Percentiles rank a stretch among this genome's conserved stretches.
phyloP scores from a whole-genome alignment of 2,329 filamentous ascomycete species.

The Coniosporium tulheliwenetii region DNA sequence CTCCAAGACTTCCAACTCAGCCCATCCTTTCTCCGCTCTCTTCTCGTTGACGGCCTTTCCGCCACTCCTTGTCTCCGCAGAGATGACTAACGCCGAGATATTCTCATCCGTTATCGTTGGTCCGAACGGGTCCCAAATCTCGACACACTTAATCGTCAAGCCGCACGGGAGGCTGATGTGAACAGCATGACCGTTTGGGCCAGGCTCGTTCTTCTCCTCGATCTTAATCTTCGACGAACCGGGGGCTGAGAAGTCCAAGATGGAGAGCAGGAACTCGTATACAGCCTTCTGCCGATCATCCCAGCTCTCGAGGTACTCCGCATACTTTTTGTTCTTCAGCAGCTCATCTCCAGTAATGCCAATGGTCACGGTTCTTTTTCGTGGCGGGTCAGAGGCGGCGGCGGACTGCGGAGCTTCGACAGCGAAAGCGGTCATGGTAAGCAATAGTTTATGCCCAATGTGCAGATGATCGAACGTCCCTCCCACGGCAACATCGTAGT shows the following conservation, averaged over 20 bases:
- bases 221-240: slow-evolving; percentile 23
- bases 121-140: slow-evolving; percentile 78
- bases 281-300: slow-evolving; percentile 52
- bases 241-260: slow-evolving; percentile 42
- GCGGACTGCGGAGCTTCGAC: slow-evolving; percentile 35
- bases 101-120: slow-evolving; percentile 72
- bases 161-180: slow-evolving; percentile 43
- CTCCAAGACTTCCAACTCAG: slow-evolving; percentile 62
- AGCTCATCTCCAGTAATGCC: slow-evolving; percentile 83
- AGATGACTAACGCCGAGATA: slow-evolving; percentile 72
- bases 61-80: slow-evolving; percentile 71
- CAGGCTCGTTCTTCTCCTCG: slow-evolving; percentile 29
- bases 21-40: slow-evolving; percentile 61
- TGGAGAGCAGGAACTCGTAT: slow-evolving; percentile 51
- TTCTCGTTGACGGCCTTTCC: slow-evolving; percentile 78
- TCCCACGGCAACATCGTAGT: slow-evolving; percentile 61
- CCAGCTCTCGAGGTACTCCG: slow-evolving; percentile 70
- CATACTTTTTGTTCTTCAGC: slow-evolving; percentile 77
- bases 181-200: slow-evolving; percentile 36
- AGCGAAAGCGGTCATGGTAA: slow-evolving; percentile 71
- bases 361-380: slow-evolving; percentile 48
- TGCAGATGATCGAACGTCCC: slow-evolving; percentile 97
- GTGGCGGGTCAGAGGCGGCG: slow-evolving; percentile 15
- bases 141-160: slow-evolving; percentile 60
- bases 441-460: slow-evolving; percentile 84